Conservation (phyloP, 768 basidiomycete genomes). For the Psilocybe subaeruginosa region DNA sequence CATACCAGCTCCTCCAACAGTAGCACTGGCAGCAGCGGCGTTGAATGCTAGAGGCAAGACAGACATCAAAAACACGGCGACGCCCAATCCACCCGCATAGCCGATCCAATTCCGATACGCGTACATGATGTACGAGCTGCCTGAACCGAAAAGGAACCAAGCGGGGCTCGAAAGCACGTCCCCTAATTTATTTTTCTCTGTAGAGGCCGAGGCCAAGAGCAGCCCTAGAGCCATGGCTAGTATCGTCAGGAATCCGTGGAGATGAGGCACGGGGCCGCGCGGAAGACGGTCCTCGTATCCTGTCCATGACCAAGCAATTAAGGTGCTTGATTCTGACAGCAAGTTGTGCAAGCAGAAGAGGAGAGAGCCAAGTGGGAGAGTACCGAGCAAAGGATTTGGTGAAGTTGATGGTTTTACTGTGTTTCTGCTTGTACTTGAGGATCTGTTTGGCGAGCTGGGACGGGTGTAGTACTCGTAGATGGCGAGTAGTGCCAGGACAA, state of each 20-base stretch:
- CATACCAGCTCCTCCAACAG: conserved; percentile 26
- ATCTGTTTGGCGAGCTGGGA: conserved; percentile 16
- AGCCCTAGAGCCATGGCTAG: conserved; percentile 64
- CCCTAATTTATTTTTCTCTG: conserved; percentile 27
- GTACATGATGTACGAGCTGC: conserved; percentile 60
- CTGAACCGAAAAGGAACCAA: conserved; percentile 59
- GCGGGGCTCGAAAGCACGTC: conserved; percentile 36
- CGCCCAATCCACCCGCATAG: conserved; percentile 65
- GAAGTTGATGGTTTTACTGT: conserved; percentile 6
- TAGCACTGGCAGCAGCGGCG: conserved; percentile 40
- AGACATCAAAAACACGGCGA: conserved; percentile 68
- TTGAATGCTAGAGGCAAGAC: conserved; percentile 58
- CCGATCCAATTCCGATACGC: conserved; percentile 67
- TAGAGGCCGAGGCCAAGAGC: conserved; percentile 30
- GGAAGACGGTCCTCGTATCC: conserved; percentile 69
- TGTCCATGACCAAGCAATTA: conserved; percentile 89
- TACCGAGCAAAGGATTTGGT: conserved; percentile 26
- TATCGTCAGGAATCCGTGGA: conserved; percentile 72
- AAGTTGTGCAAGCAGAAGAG: conserved; percentile 76
- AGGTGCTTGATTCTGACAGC: conserved; percentile 74
- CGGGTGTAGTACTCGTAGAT: conserved; percentile 58
- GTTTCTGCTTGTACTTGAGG: background rate
- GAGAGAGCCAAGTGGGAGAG: conserved; percentile 66
- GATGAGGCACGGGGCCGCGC: conserved; percentile 72
- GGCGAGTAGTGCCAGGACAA: conserved; percentile 59